Evolutionary conservation across 2,329 filamentous ascomycete genomes (phyloP).

Genomic region (Aspergillus cejpii): DNA sequence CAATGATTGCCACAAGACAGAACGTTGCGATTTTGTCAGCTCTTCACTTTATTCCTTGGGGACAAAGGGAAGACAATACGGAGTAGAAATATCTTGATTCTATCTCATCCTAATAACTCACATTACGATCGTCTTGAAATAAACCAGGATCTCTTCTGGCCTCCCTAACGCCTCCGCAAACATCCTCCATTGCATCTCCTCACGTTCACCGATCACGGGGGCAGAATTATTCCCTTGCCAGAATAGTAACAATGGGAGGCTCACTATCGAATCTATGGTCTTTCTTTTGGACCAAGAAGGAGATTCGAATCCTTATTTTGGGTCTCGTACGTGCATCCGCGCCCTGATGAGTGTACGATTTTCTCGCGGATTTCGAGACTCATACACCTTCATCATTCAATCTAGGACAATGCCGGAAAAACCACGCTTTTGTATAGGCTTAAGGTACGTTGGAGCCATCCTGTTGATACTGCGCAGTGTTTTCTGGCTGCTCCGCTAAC

Average conservation of each 20-base stretch:
- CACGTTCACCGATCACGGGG: background rate
- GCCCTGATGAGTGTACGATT: conserved; percentile 7
- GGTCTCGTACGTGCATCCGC: conserved; percentile 63
- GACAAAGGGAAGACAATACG: no score
- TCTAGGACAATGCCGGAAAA: conserved; percentile 94
- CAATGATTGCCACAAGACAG: conserved; percentile 13
- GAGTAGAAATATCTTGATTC: background rate
- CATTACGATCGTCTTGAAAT: background rate
- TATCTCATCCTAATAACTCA: background rate
- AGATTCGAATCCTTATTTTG: conserved; percentile 91
- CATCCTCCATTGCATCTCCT: background rate
- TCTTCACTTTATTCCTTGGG: background rate
- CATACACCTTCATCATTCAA: conserved; percentile 5
- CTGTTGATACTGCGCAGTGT: background rate
- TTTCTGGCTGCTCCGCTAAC: conserved; percentile 2
- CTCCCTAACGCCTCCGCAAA: background rate
- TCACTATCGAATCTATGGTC: conserved; percentile 57
- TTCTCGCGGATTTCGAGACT: conserved; percentile 12
- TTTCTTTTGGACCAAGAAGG: conserved; percentile 87
- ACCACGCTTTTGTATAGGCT: conserved; percentile 93
- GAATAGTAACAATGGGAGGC: conserved; percentile 46
- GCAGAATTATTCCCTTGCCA: background rate
- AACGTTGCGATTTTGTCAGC: conserved; percentile 20
- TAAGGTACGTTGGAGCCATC: conserved; percentile 57
- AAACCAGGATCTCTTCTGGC: background rate